Base-by-base conservation (phyloP, 1,284 basidiomycete genomes). In the Trametes polyzona region DNA sequence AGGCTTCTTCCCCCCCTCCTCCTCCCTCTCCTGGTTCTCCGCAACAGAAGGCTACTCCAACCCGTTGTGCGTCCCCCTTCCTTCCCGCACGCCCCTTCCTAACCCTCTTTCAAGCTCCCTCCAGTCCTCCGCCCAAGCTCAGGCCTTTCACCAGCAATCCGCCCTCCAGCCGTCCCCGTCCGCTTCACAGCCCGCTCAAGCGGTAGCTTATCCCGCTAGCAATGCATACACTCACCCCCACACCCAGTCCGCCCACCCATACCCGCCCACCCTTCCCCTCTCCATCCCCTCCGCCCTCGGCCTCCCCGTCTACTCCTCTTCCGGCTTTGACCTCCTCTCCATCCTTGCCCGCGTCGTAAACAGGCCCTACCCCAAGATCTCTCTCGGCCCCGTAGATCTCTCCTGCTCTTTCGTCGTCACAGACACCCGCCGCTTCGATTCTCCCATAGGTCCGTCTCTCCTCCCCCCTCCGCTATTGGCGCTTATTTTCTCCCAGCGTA, bases 351-450 rank as follows among this genome's bases (percentile, higher is more conserved):
- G 92, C 11, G 88, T 98, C 14, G 87, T 83, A 2, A 83, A 78
- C 16, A 83, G 95, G 2, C 86, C 87, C 0, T 83, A 90, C 64
- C 93, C 93, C 0, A 85, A 81, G 57, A 84, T 97, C 44, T 74
- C 81, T 6, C 83, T 98, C 17, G 96, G 96, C 9, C 93, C 96
- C 0, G 92, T 98, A 33, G 96, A 98, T 72, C 78, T 95, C 56
- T 90, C 92, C 3, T 95, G 93, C 69, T 86, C 92, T 9, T 98
- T 98, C 71, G 82, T 92, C 62, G 90, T 98, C 47, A 88, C 90
- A 52, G 95, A 98, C 70, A 82, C 88, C 17, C 83, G 90, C 12
- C 78, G 89, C 47, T 84, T 84, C 64, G 95, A 98, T 68, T 79
- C 79, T 46, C 94, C 95, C 1, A 88, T 98, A 67, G 65, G 65